Evolutionary conservation across 164 flowering plant genomes (phyloP), one percentile per base, ranked within the genome.

Genomic region (Akebia trifoliata): DNA sequence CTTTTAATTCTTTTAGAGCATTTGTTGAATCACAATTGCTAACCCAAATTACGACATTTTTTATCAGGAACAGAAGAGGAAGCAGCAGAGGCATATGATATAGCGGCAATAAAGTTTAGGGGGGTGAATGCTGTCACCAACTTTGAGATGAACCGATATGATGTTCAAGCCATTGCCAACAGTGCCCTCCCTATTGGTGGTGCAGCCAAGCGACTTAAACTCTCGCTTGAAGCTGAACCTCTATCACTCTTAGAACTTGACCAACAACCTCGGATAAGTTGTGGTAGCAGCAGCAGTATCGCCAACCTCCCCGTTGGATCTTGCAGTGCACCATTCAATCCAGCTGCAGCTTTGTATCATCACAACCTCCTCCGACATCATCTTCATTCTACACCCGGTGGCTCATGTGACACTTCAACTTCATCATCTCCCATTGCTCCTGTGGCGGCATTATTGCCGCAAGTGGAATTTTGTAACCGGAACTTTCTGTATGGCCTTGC

Each of bases 11-110:
- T n/a, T n/a, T n/a, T n/a, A n/a, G n/a, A n/a, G n/a, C n/a, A n/a
- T n/a, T n/a, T n/a, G n/a, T n/a, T n/a, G n/a, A n/a, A n/a, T 4
- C 24, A 8, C 6, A 1, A 29, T 22, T 18, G 22, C 21, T 46
- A 22, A 18, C n/a, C 26, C 3, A 15, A 43, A 62, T 15, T 25
- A 36, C 3, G n/a, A 42, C 10, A 2, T 14, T 6, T 10, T 45
- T 42, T 21, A 39, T 22, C 64, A 66, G 70, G 56, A 1, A 88
- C 93, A 0, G 89, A 88, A 47, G 96, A 84, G 73, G 96, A 88
- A 77, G 96, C 96, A 6, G 96, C 96, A 0, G 96, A 88, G 72
- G 96, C 96, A 0, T 88, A 86, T 50, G 96, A 88, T 55, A 86
- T 88, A 28, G 96, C 96, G 2, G 96, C 96, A 21, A 88, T 88